These are phyloP conservation scores for Pythium utonaiense DNA, from an alignment of 352 stramenopile species.

Conservation along the genomic window DNA sequence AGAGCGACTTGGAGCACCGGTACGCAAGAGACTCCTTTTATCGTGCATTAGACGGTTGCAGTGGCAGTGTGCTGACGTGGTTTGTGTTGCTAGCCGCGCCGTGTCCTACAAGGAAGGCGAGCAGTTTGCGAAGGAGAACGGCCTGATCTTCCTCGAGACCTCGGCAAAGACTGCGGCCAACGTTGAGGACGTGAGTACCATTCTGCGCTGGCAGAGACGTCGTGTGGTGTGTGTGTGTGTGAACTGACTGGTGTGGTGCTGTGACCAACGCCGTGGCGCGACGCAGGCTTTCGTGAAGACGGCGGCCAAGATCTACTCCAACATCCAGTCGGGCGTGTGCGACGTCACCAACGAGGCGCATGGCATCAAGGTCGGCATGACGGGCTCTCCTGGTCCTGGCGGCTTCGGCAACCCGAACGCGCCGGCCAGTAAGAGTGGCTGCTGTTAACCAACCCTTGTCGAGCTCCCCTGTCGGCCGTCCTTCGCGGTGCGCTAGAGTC, in stretches of 20 bases:
- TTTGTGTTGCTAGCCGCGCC: conserved; percentile 51
- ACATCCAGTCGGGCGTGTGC: conserved; percentile 93
- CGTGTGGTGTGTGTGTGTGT: too few species aligned
- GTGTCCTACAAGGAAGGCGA: conserved; percentile 98
- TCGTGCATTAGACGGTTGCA: too few species aligned
- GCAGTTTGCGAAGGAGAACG: conserved; percentile 98
- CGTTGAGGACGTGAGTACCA: conserved; percentile 93
- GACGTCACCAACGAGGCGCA: conserved; percentile 94
- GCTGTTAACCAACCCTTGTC: conserved; percentile 57
- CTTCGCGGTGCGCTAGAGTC: conserved; percentile 2
- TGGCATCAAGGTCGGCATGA: conserved; percentile 89
- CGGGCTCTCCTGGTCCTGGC: conserved; percentile 64
- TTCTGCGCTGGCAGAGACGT: conserved; percentile 23
- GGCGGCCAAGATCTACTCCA: conserved; percentile 95
- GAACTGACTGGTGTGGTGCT: too few species aligned
- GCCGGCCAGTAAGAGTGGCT: conserved; percentile 60
- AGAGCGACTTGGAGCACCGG: conserved; percentile 95
- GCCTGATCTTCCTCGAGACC: conserved; percentile 99
- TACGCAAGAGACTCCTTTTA: too few species aligned
- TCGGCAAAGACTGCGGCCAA: conserved; percentile 98
- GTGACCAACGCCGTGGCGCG: too few species aligned
- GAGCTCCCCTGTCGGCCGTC: neutral
- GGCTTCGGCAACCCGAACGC: conserved; percentile 78
- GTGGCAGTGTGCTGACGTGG: neutral
- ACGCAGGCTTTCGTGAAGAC: conserved; percentile 94